These are phyloP conservation scores for Mortierella sp. DNA, from an alignment of 371 early-diverging fungal genomes.

Conservation along the genomic window DNA sequence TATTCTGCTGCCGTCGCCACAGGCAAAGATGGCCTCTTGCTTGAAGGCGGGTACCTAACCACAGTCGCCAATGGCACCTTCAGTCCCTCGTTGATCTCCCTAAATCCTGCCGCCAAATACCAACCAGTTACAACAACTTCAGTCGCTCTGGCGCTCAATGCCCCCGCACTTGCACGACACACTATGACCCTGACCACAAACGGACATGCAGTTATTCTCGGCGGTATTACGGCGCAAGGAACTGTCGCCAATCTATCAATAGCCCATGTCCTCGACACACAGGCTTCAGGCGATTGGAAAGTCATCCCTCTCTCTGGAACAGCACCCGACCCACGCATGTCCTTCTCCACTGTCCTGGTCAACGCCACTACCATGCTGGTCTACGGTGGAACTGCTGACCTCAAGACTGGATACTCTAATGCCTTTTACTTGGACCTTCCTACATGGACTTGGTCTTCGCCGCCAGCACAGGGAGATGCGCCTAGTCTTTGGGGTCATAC, in stretches of 20 bases:
- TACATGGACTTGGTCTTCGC: constrained; percentile 55
- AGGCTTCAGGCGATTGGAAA: constrained; percentile 32
- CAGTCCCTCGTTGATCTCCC: constrained; percentile 26
- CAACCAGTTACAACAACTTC: constrained; percentile 25
- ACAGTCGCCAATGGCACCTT: constrained; percentile 36
- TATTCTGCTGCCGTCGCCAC: constrained; percentile 38
- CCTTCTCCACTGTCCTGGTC: constrained; percentile 47
- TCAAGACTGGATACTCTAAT: constrained; percentile 22
- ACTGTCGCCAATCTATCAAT: constrained; percentile 33
- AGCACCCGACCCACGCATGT: constrained; percentile 49
- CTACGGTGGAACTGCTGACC: constrained; percentile 49
- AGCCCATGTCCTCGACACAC: constrained; percentile 43
- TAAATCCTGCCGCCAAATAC: constrained; percentile 32
- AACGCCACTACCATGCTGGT: constrained; percentile 51
- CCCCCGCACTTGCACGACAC: constrained; percentile 48
- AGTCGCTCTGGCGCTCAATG: constrained; percentile 29
- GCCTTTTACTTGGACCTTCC: constrained; percentile 49
- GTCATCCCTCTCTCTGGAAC: constrained; percentile 21
- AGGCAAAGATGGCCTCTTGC: constrained; percentile 46
- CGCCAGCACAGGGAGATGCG: constrained; percentile 32
- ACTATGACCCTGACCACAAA: constrained; percentile 48
- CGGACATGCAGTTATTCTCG: constrained; percentile 45
- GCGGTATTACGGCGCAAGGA: constrained; percentile 42
- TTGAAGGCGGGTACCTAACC: constrained; percentile 42
- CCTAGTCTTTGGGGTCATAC: constrained; percentile 52